Conservation (phyloP, 1,284 basidiomycete species). For the Ganoderma leucocontextum region DNA sequence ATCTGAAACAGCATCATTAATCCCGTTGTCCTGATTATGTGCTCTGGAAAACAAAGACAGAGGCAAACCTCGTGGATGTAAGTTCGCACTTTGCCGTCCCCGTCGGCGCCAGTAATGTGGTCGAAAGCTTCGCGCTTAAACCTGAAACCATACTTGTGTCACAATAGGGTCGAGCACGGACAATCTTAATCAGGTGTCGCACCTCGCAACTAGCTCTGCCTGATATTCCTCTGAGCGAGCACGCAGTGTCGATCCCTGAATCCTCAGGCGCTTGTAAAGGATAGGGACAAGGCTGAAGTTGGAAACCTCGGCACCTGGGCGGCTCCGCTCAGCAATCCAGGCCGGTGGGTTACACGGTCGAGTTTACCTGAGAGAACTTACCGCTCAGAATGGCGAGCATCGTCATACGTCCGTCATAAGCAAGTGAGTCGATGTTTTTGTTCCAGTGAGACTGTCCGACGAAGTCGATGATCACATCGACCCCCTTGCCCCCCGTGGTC, state of each 20-base stretch:
- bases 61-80: constrained; percentile 77
- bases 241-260: constrained; percentile 91
- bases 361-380: constrained; percentile 39
- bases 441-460: constrained; percentile 87
- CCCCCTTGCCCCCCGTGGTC: constrained; percentile 72
- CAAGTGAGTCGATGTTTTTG: constrained; percentile 82
- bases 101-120: constrained; percentile 65
- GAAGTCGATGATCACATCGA: constrained; percentile 89
- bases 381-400: constrained; percentile 77
- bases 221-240: constrained; percentile 86
- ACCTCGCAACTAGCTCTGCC: constrained; percentile 76
- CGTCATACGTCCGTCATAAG: constrained; percentile 82
- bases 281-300: constrained; percentile 75
- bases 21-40: no score
- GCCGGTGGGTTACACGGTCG: background rate
- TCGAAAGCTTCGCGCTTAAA: constrained; percentile 61
- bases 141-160: constrained; percentile 28
- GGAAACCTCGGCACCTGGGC: constrained; percentile 68
- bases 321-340: constrained; percentile 1
- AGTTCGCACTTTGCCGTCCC: constrained; percentile 70
- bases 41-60: background rate
- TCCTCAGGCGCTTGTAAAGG: constrained; percentile 86
- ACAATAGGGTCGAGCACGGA: background rate
- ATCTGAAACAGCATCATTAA: constrained; percentile 52
- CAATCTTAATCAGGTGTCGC: background rate